Conservation (phyloP, 805 yeast species). For the Yarrowia alimentaria region DNA sequence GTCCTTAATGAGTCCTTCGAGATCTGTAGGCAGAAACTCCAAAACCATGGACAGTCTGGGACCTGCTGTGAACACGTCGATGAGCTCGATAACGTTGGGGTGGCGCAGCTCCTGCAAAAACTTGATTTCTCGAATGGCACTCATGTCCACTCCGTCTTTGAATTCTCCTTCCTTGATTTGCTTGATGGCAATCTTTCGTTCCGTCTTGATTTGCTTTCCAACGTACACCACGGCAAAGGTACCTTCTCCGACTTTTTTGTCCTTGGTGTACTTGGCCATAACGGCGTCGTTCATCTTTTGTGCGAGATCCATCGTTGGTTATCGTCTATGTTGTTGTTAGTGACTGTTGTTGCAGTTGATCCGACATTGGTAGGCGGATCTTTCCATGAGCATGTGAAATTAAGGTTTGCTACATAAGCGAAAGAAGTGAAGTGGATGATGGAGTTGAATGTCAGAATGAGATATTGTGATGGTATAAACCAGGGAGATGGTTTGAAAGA, state of each 20-base stretch:
- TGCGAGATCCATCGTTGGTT: conserved; percentile 23
- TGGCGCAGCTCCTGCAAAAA: conserved; percentile 78
- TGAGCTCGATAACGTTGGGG: conserved; percentile 76
- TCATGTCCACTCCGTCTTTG: conserved; percentile 96
- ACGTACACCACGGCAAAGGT: conserved; percentile 91
- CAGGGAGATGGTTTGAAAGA: too few species aligned
- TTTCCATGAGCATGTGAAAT: too few species aligned
- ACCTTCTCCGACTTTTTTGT: conserved; percentile 96
- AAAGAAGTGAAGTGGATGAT: too few species aligned
- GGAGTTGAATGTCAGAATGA: too few species aligned
- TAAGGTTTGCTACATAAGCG: too few species aligned
- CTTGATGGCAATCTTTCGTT: conserved; percentile 78
- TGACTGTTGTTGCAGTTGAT: too few species aligned
- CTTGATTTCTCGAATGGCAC: conserved; percentile 89
- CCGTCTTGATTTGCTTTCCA: conserved; percentile 61
- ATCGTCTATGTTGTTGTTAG: too few species aligned
- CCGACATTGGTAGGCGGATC: too few species aligned
- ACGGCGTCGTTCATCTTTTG: conserved; percentile 28
- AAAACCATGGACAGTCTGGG: conserved; percentile 77
- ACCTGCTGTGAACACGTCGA: conserved; percentile 77
- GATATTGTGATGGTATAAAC: too few species aligned
- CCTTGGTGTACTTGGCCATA: conserved; percentile 39
- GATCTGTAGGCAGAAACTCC: conserved; percentile 88
- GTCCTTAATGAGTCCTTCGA: conserved; percentile 86
- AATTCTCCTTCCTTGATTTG: conserved; percentile 93